A percentile compares a stretch with the other conserved stretches of the same genome.
These are phyloP conservation scores for Rhododendron ferrugineum DNA, from an alignment of 148 eudicot species.

Conservation along the genomic window DNA sequence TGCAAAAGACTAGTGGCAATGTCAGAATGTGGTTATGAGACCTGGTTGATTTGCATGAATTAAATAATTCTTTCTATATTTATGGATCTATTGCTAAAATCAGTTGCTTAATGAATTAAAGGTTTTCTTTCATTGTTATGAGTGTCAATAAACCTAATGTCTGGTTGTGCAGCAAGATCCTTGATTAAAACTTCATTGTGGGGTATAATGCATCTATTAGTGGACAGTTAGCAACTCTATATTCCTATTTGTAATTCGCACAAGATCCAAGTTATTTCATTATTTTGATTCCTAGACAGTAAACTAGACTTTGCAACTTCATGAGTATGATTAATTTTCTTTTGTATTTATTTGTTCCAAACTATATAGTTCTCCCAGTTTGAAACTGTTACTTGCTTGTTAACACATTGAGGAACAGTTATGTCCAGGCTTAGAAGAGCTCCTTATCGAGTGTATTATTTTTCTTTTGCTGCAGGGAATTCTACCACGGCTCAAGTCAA, in stretches of 20 bases:
- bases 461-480: slow-evolving; percentile 18
- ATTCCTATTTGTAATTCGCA: not conserved
- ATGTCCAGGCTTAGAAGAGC: not conserved
- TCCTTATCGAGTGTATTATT: not conserved
- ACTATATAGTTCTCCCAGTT: not conserved
- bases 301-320: not conserved
- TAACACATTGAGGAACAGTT: not conserved
- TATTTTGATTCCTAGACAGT: not conserved
- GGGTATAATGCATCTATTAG: not conserved
- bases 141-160: not conserved
- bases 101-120: not conserved
- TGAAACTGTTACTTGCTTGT: not conserved
- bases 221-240: not conserved
- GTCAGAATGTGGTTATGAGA: not conserved
- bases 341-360: not conserved
- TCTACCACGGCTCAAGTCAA: slow-evolving; percentile 29
- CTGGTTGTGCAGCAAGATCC: not conserved
- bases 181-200: not conserved
- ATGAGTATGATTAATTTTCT: no score
- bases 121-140: not conserved
- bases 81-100: not conserved
- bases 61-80: not conserved
- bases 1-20: not conserved
- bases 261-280: not conserved
- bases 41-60: not conserved